Conservation (phyloP, 2,329 filamentous ascomycete genomes). For the Grosmannia serpens region DNA sequence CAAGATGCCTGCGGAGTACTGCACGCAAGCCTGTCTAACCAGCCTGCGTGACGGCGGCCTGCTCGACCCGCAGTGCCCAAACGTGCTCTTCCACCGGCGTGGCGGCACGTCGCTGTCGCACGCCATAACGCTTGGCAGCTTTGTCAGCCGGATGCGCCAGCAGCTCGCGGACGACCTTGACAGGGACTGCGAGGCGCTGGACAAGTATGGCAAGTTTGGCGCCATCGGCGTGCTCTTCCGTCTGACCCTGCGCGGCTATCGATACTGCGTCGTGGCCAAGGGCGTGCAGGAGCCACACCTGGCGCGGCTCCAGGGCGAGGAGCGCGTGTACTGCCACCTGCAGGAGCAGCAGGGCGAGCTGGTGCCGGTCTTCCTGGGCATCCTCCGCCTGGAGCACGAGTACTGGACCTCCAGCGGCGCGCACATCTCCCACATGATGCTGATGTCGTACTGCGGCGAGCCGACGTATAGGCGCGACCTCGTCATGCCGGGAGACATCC, state of each 20-base stretch:
- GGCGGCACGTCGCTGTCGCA: not conserved
- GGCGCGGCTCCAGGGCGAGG: not conserved
- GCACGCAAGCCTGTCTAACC: not conserved
- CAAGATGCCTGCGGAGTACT: not conserved
- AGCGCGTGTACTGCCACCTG: not conserved
- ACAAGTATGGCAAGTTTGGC: not conserved
- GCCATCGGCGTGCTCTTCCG: not conserved
- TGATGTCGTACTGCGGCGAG: slow-evolving; percentile 1
- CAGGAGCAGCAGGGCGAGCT: not conserved
- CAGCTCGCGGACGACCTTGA: not conserved
- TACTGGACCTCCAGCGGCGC: not conserved
- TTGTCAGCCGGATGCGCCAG: not conserved
- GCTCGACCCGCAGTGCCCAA: not conserved
- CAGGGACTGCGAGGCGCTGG: not conserved
- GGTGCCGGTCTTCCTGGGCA: no score
- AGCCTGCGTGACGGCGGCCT: not conserved
- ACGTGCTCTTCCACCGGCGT: not conserved
- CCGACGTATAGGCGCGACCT: not conserved
- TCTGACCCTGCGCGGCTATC: not conserved
- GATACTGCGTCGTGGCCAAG: not conserved
- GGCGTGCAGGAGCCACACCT: not conserved
- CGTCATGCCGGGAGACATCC: not conserved
- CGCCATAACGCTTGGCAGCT: not conserved
- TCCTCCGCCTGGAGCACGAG: no score
- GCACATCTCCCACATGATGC: not conserved